Evolutionary conservation across 257 asterid species (phyloP), one percentile per base, ranked within the genome.

Genomic region (Anisodus tanguticus): DNA sequence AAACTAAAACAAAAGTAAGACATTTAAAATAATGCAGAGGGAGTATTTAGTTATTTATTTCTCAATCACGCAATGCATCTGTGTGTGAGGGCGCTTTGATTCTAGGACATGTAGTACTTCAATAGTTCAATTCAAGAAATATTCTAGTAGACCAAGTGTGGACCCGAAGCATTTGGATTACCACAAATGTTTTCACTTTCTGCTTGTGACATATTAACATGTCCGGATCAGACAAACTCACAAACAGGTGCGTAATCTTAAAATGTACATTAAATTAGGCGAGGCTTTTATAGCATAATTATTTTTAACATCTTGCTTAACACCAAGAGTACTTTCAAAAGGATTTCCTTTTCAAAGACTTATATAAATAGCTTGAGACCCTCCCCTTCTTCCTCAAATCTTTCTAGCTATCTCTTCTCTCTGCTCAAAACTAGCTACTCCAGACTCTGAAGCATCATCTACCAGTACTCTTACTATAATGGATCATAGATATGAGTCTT

Each of bases 401-500:
- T 35, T 0, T 19, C 12, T 13, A 66, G n/a, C 47, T 35, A 69
- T 15, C 26, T 15, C 39, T 19, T 22, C 8, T 49, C 19, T 74
- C 9, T 74, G 0, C 45, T 0, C 22, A 22, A 16, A 3, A 22
- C 43, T 10, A 74, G 9, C 45, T 41, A 71, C 17, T 4, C 10
- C 35, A 67, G 11, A 11, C 16, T 6, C 10, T 68, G 76, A 47
- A 47, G 78, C 78, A 45, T 45, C 35, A n/a, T 6, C 76, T 67
- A 37, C 49, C n/a, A 70, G 16, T 43, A 70, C 70, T 86, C 78
- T 68, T 74, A 10, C 81, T 15, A 78, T 78, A 88, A 93, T 93
- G 97, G 97, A 90, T 53, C 86, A 69, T 89, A 91, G 97, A 83
- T 83, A 87, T 4, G 94, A 89, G 86, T 82, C 92, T 85, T 91